Conservation (phyloP, 306 rosid species). For the Acacia confusa region DNA sequence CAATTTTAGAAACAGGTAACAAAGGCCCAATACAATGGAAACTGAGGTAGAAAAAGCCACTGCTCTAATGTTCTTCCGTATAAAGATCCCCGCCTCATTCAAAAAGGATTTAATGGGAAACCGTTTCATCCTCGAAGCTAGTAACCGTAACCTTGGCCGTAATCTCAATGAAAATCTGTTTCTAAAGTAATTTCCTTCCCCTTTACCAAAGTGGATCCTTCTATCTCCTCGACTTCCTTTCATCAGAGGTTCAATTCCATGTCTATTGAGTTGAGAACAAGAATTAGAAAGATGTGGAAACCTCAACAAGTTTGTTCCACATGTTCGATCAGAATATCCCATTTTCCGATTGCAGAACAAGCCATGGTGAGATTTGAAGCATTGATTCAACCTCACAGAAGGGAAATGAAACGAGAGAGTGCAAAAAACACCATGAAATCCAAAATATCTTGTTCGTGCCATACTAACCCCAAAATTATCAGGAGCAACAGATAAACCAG, state of each 20-base stretch:
- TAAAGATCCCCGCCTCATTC: slow-evolving; percentile 48
- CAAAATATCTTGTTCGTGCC: slow-evolving; percentile 46
- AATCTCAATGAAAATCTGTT: slow-evolving; percentile 72
- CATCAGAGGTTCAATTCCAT: slow-evolving; percentile 48
- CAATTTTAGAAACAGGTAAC: slow-evolving; percentile 69
- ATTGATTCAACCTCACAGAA: slow-evolving; percentile 37
- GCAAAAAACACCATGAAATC: slow-evolving; percentile 43
- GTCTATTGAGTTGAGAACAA: slow-evolving; percentile 43
- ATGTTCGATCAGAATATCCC: slow-evolving; percentile 32
- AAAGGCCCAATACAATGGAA: slow-evolving; percentile 60
- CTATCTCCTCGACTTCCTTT: slow-evolving; percentile 50
- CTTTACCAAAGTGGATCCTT: slow-evolving; percentile 47
- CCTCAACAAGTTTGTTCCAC: slow-evolving; percentile 40
- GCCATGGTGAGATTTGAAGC: slow-evolving; percentile 40
- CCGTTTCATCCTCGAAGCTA: slow-evolving; percentile 57
- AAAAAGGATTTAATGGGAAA: slow-evolving; percentile 57
- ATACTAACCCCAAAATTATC: slow-evolving; percentile 34
- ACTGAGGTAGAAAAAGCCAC: slow-evolving; percentile 58
- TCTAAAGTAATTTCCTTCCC: slow-evolving; percentile 39
- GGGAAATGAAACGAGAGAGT: slow-evolving; percentile 40
- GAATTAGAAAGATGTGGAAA: slow-evolving; percentile 44
- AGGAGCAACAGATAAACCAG: slow-evolving; percentile 43
- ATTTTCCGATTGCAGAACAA: slow-evolving; percentile 40
- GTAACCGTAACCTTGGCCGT: slow-evolving; percentile 74
- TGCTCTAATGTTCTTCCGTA: slow-evolving; percentile 60